Evolutionary conservation across 352 stramenopile species (phyloP), one percentile per base, ranked within the genome.

Genomic region (Globisporangium paroecandrum): DNA sequence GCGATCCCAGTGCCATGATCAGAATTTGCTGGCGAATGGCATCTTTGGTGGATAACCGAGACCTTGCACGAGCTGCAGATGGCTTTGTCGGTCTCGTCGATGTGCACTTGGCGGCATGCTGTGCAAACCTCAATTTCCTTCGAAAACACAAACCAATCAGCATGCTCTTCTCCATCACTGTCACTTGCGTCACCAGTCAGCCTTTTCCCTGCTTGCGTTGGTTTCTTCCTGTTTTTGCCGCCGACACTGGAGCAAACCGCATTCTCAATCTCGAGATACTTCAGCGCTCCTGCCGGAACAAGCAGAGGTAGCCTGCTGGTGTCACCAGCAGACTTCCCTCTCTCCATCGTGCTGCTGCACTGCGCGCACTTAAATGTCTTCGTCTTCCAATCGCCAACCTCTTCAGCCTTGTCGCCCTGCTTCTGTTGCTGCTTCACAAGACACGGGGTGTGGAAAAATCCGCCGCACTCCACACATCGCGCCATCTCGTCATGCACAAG

Each of bases 51-150:
- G 32, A 79, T 62, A n/a, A 43, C 34, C 1, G 66, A 4, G 7
- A 57, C 38, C 15, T 71, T 65, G 61, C 85, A 90, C 27, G 71
- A 74, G 2, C 41, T 60, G 54, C 82, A 90, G 0, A 32, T 70
- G 15, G 13, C 62, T 36, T 46, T 65, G 7, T 93, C 79, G 7
- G 64, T 65, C 0, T 61, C 15, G 4, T n/a, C 56, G 58, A 93
- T 74, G 53, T 85, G 68, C 56, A 90, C 73, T 51, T 90, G 81
- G 43, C 81, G 73, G 56, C 85, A 93, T 4, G 71, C 76, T 36
- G 67, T 74, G 58, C 85, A 91, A 18, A 91, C 74, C 36, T 88
- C 75, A 58, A 93, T 61, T 1, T 66, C 49, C 53, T 76, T 74
- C 0, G 75, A 76, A 15, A 89, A 71, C 27, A 88, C 69, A 46